Base-by-base conservation (phyloP, 179 eudicot genomes). In the Silene coronaria region DNA sequence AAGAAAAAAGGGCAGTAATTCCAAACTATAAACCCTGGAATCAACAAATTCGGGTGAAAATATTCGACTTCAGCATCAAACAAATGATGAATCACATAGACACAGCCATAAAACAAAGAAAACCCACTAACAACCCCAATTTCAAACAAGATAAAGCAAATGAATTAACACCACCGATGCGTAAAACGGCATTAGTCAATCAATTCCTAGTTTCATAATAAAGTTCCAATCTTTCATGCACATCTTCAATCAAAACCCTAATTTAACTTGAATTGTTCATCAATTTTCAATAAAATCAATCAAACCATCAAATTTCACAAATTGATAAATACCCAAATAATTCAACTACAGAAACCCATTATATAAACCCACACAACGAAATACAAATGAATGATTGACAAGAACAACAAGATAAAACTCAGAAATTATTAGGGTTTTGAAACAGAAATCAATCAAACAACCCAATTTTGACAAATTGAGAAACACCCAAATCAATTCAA, bases 371-470 rank as follows among this genome's bases (percentile, higher is more conserved):
- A 22, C 0, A 4, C n/a, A n/a, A n/a, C n/a, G n/a, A n/a, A n/a
- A n/a, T n/a, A n/a, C n/a, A n/a, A n/a, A n/a, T n/a, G n/a, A n/a
- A n/a, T n/a, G n/a, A n/a, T n/a, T n/a, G n/a, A n/a, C n/a, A n/a
- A n/a, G n/a, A n/a, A n/a, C n/a, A n/a, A n/a, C n/a, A n/a, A n/a
- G n/a, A n/a, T n/a, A n/a, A n/a, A n/a, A n/a, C n/a, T n/a, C n/a
- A n/a, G n/a, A n/a, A n/a, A n/a, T n/a, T n/a, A n/a, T n/a, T n/a
- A n/a, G n/a, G n/a, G n/a, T n/a, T n/a, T n/a, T n/a, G n/a, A n/a
- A n/a, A n/a, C n/a, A n/a, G n/a, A 53, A 71, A 27, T 71, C 75
- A 53, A 71, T 53, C 46, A 71, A 53, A 55, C 64, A 32, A 69
- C 19, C 66, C 45, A 69, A 27, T 51, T 70, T 4, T 3, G 17